Base-by-base conservation (phyloP, 345 rosid species). In the Sonneratia caseolaris region DNA sequence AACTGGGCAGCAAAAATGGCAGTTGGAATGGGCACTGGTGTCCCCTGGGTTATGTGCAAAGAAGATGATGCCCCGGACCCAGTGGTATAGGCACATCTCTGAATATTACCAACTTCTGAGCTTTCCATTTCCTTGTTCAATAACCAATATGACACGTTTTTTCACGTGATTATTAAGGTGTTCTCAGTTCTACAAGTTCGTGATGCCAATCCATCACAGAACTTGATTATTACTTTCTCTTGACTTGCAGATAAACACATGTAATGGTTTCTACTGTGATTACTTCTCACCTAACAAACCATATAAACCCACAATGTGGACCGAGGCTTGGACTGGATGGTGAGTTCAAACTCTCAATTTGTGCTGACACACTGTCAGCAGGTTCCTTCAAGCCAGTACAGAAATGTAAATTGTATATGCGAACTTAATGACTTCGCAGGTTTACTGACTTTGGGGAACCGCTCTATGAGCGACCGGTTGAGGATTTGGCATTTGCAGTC, bases 1-100 rank as follows among this genome's bases (percentile, higher is more conserved):
- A 78, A 76, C 51, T 89, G 95, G 95, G 88, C 86, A n/a, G 91
- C 91, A 16, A 74, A 82, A 21, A 80, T 89, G 84, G 91, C 91
- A 35, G 84, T 87, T 47, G 85, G 77, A 68, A 62, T 87, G 71
- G 70, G 79, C 22, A 85, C 91, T 0, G 89, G 88, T 13, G 90
- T 89, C 71, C 95, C 95, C 35, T 89, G 95, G 95, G 83, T 85
- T 67, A 89, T 89, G 94, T 87, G 91, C 83, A 84, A 89, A 83
- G 87, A 89, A 73, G 76, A 79, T 18, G 91, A 84, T 76, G 91
- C 91, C 24, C 95, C 95, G 7, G 88, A 89, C n/a, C 87, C 95
- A 3, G 78, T 89, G 82, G 95, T 84, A 48, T 77, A 22, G 6
- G 19, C 51, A 72, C 24, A 8, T 43, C 16, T 16, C 45, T 1